Percentiles rank a stretch among this genome's conserved stretches.
Evolutionary conservation across 208 protist genomes (phyloP).

Genomic region (Vickermania ingenoplastis): DNA sequence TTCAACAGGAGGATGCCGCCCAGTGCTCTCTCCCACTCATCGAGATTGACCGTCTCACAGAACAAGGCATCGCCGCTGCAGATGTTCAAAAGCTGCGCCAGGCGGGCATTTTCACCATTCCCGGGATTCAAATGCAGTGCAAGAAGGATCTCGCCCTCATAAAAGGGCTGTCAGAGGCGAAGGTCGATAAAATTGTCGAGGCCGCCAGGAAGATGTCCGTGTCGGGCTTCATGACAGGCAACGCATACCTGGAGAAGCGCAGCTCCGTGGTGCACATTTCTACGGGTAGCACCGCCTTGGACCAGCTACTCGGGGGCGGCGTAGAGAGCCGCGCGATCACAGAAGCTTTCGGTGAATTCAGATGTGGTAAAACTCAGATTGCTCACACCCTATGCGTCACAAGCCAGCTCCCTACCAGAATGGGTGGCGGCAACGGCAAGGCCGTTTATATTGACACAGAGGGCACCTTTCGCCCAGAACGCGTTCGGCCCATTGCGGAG

Average conservation of each 20-base stretch:
- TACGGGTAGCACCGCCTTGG: conserved; percentile 90
- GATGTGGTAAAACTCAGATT: conserved; percentile 98
- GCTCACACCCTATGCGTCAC: conserved; percentile 98
- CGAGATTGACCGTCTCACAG: conserved; percentile 85
- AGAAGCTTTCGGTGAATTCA: conserved; percentile 99
- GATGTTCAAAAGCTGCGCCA: conserved; percentile 88
- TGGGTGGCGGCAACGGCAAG: conserved; percentile 90
- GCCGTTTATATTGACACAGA: conserved; percentile 98
- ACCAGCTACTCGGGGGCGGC: conserved; percentile 94
- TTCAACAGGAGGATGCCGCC: not conserved
- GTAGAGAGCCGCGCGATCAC: conserved; percentile 95
- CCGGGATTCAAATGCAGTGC: conserved; percentile 89
- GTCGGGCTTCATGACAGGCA: conserved; percentile 85
- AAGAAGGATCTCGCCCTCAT: conserved; percentile 87
- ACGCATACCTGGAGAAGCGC: conserved; percentile 80
- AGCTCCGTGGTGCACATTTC: conserved; percentile 85
- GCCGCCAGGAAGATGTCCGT: conserved; percentile 84
- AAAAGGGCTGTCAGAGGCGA: conserved; percentile 97
- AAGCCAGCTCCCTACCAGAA: conserved; percentile 88
- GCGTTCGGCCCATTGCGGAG: conserved; percentile 94
- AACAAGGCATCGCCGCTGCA: conserved; percentile 80
- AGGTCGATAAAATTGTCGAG: conserved; percentile 97
- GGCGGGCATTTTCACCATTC: conserved; percentile 87
- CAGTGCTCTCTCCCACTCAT: conserved; percentile 29
- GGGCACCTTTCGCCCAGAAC: conserved; percentile 96